These are phyloP conservation scores for Leccinum rimulosum DNA, from an alignment of 768 basidiomycete species.

Conservation along the genomic window DNA sequence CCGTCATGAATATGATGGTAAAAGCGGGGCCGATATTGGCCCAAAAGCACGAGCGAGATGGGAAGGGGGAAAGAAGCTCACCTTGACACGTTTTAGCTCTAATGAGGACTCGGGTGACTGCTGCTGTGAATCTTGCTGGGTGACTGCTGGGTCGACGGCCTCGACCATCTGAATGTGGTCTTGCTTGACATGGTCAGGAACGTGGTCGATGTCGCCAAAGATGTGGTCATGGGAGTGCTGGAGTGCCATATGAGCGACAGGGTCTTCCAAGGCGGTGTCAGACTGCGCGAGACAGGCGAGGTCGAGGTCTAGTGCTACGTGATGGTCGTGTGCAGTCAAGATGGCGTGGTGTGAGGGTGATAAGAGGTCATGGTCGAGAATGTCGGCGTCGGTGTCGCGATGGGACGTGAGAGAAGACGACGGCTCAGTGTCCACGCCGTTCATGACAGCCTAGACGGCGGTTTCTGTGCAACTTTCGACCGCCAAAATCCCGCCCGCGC, in stretches of 20 bases:
- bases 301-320: slow-evolving; percentile 29
- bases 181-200: slow-evolving; percentile 33
- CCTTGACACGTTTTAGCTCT: slow-evolving; percentile 86
- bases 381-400: slow-evolving; percentile 31
- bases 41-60: slow-evolving; percentile 14
- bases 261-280: slow-evolving; percentile 27
- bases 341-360: slow-evolving; percentile 30
- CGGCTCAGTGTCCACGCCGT: slow-evolving; percentile 39
- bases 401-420: slow-evolving; percentile 29
- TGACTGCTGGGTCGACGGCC: slow-evolving; percentile 38
- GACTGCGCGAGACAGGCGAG: slow-evolving; percentile 28
- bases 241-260: slow-evolving; percentile 27
- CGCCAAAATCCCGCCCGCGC: slow-evolving; percentile 19
- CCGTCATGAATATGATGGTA: slow-evolving; percentile 21
- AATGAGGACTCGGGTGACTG: slow-evolving; percentile 64
- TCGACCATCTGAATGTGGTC: slow-evolving; percentile 34
- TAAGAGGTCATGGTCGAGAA: slow-evolving; percentile 33
- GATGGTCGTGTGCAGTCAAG: slow-evolving; percentile 32
- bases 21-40: slow-evolving; percentile 16
- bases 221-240: slow-evolving; percentile 32
- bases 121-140: slow-evolving; percentile 56
- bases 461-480: slow-evolving; percentile 19
- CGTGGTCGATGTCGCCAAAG: slow-evolving; percentile 34
- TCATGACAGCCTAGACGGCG: slow-evolving; percentile 37
- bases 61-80: slow-evolving; percentile 35